Evolutionary conservation across 2,329 filamentous ascomycete genomes (phyloP).

Genomic region (Diaporthe eres): DNA sequence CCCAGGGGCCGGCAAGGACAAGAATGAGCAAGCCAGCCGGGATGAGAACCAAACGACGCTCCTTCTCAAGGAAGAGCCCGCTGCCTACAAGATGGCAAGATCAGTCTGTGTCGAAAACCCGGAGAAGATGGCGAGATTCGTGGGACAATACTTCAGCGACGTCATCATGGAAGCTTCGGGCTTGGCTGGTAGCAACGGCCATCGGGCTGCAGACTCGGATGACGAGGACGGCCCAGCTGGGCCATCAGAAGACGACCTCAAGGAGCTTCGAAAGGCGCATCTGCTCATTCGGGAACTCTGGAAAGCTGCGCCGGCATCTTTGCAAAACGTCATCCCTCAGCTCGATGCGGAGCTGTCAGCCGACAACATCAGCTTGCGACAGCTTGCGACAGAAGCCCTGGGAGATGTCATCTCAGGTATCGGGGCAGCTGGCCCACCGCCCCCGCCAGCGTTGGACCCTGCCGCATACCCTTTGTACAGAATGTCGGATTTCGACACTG

Average conservation of each 20-base stretch:
- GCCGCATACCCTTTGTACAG: slow-evolving; percentile 86
- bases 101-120: slow-evolving; percentile 90
- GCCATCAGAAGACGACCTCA: slow-evolving; percentile 85
- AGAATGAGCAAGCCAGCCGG: slow-evolving; percentile 66
- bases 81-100: slow-evolving; percentile 97
- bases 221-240: slow-evolving; percentile 72
- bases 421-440: slow-evolving; percentile 88
- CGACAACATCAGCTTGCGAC: slow-evolving; percentile 88
- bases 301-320: slow-evolving; percentile 88
- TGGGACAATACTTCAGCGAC: slow-evolving; percentile 97
- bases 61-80: slow-evolving; percentile 87
- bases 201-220: slow-evolving; percentile 73
- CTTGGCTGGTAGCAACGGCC: slow-evolving; percentile 69
- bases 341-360: slow-evolving; percentile 92
- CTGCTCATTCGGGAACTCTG: slow-evolving; percentile 91
- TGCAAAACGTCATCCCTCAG: slow-evolving; percentile 94
- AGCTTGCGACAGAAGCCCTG: slow-evolving; percentile 92
- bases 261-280: slow-evolving; percentile 91
- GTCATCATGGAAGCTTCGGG: slow-evolving; percentile 91
- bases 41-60: slow-evolving; percentile 87
- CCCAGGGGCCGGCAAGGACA: slow-evolving; percentile 72
- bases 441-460: slow-evolving; percentile 80
- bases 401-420: slow-evolving; percentile 96
- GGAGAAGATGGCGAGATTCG: slow-evolving; percentile 94
- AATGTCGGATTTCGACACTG: slow-evolving; percentile 69